These are phyloP conservation scores for Hippophae tibetana DNA, from an alignment of 306 rosid species.

Conservation along the genomic window DNA sequence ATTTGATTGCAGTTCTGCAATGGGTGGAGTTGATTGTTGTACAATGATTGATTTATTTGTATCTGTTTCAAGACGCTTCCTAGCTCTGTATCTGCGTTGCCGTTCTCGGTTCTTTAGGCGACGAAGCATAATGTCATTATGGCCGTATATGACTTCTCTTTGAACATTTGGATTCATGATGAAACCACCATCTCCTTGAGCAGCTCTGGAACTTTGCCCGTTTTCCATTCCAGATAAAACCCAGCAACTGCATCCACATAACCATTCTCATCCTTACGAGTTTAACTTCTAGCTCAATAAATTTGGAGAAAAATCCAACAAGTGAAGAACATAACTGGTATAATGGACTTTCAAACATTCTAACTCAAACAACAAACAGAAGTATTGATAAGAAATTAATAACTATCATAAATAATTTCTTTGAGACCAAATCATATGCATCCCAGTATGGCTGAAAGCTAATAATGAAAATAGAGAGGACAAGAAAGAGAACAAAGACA, in stretches of 20 bases:
- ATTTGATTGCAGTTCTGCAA: conserved; percentile 27
- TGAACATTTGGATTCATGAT: conserved; percentile 42
- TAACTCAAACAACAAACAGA: no score
- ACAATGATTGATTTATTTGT: conserved; percentile 26
- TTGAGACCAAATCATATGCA: no score
- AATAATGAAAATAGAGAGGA: no score
- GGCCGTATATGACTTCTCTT: conserved; percentile 32
- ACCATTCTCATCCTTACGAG: no score
- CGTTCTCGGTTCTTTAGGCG: conserved; percentile 86
- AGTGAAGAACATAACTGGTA: not conserved
- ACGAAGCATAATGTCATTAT: conserved; percentile 46
- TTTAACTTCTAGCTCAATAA: no score
- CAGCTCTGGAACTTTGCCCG: conserved; percentile 28
- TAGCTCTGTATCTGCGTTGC: conserved; percentile 85
- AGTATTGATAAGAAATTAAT: no score
- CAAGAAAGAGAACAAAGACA: no score
- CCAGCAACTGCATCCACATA: conserved; percentile 33
- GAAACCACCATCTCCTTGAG: conserved; percentile 34
- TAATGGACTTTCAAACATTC: no score
- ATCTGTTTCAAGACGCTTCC: conserved; percentile 77
- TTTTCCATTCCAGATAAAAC: conserved; percentile 41
- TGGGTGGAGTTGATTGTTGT: conserved; percentile 21
- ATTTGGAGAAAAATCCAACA: no score
- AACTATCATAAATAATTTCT: no score
- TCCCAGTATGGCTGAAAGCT: no score